Conservation (phyloP, 176 grass and related monocot species). For the Microstegium vimineum region DNA sequence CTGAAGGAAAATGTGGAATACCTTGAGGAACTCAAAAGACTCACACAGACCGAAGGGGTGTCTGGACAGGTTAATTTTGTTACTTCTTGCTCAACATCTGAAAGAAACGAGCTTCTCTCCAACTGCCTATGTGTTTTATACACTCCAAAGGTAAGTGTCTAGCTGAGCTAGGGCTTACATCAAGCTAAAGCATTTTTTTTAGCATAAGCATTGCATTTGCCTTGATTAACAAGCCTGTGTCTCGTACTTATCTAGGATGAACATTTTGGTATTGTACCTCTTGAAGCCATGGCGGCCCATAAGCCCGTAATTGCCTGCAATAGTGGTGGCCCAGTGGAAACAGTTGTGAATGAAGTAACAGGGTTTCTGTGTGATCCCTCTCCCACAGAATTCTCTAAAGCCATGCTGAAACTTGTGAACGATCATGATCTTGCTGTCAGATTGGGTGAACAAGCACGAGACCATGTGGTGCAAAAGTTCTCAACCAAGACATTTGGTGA, state of each 20-base stretch:
- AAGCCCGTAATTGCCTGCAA: slow-evolving; percentile 98
- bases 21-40: slow-evolving; percentile 76
- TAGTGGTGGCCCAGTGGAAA: slow-evolving; percentile 85
- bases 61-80: slow-evolving; percentile 67
- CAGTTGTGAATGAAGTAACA: slow-evolving; percentile 64
- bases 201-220: background rate
- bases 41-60: slow-evolving; percentile 53
- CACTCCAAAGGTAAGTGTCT: slow-evolving; percentile 66
- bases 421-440: slow-evolving; percentile 49
- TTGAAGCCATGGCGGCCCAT: slow-evolving; percentile 89
- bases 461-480: slow-evolving; percentile 64
- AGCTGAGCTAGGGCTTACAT: background rate
- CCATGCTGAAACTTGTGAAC: slow-evolving; percentile 69
- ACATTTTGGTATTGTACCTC: slow-evolving; percentile 96
- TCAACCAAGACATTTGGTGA: slow-evolving; percentile 82
- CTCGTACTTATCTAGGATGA: slow-evolving; percentile 55
- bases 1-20: slow-evolving; percentile 98
- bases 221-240: background rate
- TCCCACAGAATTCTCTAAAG: slow-evolving; percentile 58
- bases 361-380: slow-evolving; percentile 82
- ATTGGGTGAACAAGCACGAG: slow-evolving; percentile 66
- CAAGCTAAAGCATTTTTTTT: too few species aligned
- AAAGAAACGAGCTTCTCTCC: slow-evolving; percentile 92
- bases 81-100: slow-evolving; percentile 79
- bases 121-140: slow-evolving; percentile 90